Conservation (phyloP, 257 asterid species). For the Lavandula angustifolia region DNA sequence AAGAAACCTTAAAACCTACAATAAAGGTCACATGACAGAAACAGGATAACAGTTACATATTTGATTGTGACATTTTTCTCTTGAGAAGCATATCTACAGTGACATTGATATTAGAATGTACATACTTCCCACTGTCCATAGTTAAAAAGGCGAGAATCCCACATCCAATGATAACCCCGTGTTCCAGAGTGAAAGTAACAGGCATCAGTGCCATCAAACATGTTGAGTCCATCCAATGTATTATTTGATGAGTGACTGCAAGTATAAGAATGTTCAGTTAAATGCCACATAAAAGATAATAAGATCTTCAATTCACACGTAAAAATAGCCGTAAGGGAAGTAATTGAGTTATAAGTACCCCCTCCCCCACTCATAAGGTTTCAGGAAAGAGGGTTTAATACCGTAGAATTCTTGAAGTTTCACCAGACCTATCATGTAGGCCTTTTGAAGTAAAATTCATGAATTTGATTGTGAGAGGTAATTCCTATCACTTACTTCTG, state of each 20-base stretch:
- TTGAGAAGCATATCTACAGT: neutral
- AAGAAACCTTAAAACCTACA: constrained; percentile 88
- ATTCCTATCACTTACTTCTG: neutral
- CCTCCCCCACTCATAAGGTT: neutral
- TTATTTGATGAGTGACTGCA: constrained; percentile 96
- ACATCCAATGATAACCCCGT: constrained; percentile 96
- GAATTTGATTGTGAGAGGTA: too few species aligned
- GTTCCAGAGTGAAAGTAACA: constrained; percentile 96
- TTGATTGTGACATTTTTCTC: constrained; percentile 8
- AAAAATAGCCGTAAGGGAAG: constrained; percentile 22
- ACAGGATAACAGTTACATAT: constrained; percentile 12
- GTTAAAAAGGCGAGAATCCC: constrained; percentile 99
- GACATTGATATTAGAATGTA: neutral
- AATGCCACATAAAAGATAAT: constrained; percentile 24
- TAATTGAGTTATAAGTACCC: neutral
- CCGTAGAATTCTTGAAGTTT: too few species aligned
- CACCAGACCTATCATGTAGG: too few species aligned
- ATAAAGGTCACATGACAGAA: constrained; percentile 27
- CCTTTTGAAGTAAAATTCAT: too few species aligned
- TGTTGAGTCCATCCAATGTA: constrained; percentile 98
- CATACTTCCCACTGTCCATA: constrained; percentile 99
- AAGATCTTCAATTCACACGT: constrained; percentile 1
- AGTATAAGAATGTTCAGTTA: constrained; percentile 29
- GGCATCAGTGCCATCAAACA: constrained; percentile 98
- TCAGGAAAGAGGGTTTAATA: neutral